A percentile compares a stretch with the other conserved stretches of the same genome.
phyloP scores from a whole-genome alignment of 2,329 filamentous ascomycete species.

The Aureobasidium sp. region DNA sequence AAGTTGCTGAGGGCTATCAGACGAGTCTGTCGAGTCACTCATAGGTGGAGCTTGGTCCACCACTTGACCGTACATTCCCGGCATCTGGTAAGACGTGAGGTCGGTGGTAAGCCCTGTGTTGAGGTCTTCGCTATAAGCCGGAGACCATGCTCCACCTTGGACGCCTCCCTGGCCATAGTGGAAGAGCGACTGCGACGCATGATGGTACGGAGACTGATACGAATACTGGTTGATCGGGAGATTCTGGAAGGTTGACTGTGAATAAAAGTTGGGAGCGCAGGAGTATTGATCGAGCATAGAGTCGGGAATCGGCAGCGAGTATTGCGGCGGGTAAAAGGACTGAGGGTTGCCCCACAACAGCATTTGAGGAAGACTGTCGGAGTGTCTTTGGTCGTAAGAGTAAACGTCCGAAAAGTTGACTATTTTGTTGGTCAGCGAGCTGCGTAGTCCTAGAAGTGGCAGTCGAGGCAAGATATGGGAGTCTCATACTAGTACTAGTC shows the following conservation, averaged over 20 bases:
- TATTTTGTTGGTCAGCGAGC: constrained; percentile 3
- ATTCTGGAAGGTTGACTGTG: background rate
- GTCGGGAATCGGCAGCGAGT: background rate
- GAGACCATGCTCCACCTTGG: background rate
- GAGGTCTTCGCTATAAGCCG: background rate
- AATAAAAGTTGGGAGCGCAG: background rate
- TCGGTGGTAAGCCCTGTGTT: background rate
- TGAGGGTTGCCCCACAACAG: background rate
- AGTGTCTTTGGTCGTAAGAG: background rate
- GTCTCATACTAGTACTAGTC: too few relatives aligned
- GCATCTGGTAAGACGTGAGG: background rate
- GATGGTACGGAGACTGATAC: background rate
- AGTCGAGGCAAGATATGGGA: background rate
- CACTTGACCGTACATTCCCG: background rate
- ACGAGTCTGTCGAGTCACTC: background rate
- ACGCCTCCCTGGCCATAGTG: too few relatives aligned
- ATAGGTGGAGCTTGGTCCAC: background rate
- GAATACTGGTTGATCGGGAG: background rate
- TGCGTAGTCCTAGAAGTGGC: background rate
- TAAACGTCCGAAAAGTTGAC: constrained; percentile 1
- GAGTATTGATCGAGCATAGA: too few relatives aligned
- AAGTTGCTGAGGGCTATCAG: constrained; percentile 4
- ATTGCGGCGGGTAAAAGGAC: background rate
- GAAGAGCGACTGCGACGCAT: too few relatives aligned
- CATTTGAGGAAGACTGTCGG: background rate